phyloP scores from a whole-genome alignment of 257 asterid species.

The Ehretia macrophylla region DNA sequence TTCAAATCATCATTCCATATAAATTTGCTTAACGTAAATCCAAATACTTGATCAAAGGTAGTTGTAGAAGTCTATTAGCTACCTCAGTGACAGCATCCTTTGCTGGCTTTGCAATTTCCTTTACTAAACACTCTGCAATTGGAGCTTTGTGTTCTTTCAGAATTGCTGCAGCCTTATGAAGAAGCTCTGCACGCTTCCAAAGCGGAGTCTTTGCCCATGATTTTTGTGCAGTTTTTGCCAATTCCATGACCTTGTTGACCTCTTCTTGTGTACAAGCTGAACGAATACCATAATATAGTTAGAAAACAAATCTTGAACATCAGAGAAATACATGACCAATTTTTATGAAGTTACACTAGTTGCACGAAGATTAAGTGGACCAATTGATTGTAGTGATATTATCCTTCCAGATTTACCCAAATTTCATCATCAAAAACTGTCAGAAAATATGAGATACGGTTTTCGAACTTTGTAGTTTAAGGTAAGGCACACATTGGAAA shows the following conservation, averaged over 20 bases:
- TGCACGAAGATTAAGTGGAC: too few relatives aligned
- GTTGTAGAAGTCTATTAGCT: not conserved
- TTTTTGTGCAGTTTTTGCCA: constrained; percentile 65
- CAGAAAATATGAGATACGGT: too few relatives aligned
- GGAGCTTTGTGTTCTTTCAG: constrained; percentile 87
- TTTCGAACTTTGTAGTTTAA: too few relatives aligned
- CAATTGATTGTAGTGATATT: too few relatives aligned
- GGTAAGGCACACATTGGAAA: too few relatives aligned
- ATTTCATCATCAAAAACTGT: too few relatives aligned
- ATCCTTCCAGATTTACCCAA: too few relatives aligned
- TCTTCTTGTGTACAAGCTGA: constrained; percentile 91
- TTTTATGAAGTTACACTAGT: too few relatives aligned
- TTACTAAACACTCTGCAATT: constrained; percentile 84
- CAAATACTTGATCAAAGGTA: not conserved
- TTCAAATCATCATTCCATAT: not conserved
- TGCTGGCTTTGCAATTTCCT: constrained; percentile 95
- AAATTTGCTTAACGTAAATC: not conserved
- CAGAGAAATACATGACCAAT: not conserved
- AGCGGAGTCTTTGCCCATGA: constrained; percentile 89
- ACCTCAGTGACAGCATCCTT: constrained; percentile 95
- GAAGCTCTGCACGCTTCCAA: constrained; percentile 96
- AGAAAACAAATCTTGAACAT: not conserved
- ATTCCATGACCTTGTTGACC: constrained; percentile 85
- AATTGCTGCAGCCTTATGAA: constrained; percentile 91
- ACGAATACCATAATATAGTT: not conserved